A percentile compares a stretch with the other conserved stretches of the same genome.
Conservation (phyloP, 495 filamentous ascomycete species). For the Hypoxylon perforatum region DNA sequence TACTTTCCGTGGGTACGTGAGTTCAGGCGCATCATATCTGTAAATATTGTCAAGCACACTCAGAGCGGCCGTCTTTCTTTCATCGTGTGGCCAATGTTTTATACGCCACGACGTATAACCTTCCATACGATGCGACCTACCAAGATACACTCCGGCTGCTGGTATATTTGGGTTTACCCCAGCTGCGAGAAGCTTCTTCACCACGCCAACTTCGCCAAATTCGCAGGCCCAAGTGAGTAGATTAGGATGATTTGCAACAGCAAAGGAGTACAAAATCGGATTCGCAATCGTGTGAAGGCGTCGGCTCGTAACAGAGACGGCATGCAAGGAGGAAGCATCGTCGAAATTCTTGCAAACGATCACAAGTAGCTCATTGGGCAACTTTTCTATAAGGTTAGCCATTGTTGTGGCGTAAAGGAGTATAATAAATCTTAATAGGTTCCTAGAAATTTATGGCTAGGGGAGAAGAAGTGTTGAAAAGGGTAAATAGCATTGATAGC, state of each 20-base stretch:
- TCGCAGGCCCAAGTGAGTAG: conserved; percentile 17
- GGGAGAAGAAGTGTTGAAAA: too few relatives aligned
- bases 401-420: too few relatives aligned
- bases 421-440: too few relatives aligned
- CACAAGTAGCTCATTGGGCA: conserved; percentile 4
- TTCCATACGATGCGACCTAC: too few relatives aligned
- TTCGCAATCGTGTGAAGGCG: not conserved
- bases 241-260: not conserved
- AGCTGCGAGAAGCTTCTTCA: conserved; percentile 9
- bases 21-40: too few relatives aligned
- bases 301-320: not conserved
- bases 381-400: too few relatives aligned
- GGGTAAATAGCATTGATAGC: too few relatives aligned
- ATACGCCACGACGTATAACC: too few relatives aligned
- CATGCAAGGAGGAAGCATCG: not conserved
- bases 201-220: not conserved
- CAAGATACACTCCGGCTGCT: not conserved
- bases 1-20: too few relatives aligned
- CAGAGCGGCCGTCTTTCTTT: too few relatives aligned
- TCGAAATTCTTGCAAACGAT: not conserved
- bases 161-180: conserved; percentile 5
- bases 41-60: too few relatives aligned
- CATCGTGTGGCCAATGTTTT: not conserved
- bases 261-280: conserved; percentile 8
- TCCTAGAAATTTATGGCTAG: too few relatives aligned